Percentiles rank a stretch among this genome's conserved stretches.
These are phyloP conservation scores for Wickerhamomyces chaumierensis DNA, from an alignment of 805 yeast genomes.

Conservation along the genomic window DNA sequence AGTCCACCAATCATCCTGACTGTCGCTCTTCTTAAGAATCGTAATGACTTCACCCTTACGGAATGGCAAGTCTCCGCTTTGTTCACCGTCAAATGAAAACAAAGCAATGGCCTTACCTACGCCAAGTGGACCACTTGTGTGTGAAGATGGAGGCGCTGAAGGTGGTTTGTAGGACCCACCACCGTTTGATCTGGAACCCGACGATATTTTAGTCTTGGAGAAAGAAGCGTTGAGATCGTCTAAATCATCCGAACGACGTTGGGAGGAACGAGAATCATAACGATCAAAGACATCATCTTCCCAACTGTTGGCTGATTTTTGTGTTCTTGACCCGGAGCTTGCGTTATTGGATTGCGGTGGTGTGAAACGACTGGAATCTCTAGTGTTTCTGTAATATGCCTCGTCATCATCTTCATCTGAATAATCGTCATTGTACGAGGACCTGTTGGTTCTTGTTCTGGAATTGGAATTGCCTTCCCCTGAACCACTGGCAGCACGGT, in stretches of 20 bases:
- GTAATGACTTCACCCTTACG: conserved; percentile 90
- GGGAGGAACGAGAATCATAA: conserved; percentile 14
- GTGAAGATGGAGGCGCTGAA: conserved; percentile 27
- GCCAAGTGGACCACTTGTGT: conserved; percentile 10
- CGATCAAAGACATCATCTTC: conserved; percentile 80
- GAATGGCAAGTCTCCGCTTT: conserved; percentile 86
- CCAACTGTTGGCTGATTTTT: conserved; percentile 44
- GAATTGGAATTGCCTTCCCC: conserved; percentile 5
- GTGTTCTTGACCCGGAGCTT: conserved; percentile 4
- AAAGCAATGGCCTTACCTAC: conserved; percentile 74
- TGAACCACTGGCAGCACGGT: conserved; percentile 16
- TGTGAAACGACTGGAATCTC: conserved; percentile 12
- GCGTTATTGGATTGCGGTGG: conserved; percentile 5
- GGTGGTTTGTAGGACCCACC: conserved; percentile 1
- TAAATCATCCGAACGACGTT: conserved; percentile 15
- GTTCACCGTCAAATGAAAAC: conserved; percentile 83
- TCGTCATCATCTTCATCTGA: conserved; percentile 24
- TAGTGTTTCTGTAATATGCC: conserved; percentile 26
- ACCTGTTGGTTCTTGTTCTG: conserved; percentile 11
- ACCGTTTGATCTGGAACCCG: neutral
- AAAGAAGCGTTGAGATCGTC: conserved; percentile 29
- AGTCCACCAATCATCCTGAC: conserved; percentile 98
- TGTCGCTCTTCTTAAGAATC: conserved; percentile 73
- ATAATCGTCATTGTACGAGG: conserved; percentile 24
- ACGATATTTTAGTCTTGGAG: conserved; percentile 12